Evolutionary conservation across 495 filamentous ascomycete species (phyloP).

Genomic region (Xylaria nigripes): DNA sequence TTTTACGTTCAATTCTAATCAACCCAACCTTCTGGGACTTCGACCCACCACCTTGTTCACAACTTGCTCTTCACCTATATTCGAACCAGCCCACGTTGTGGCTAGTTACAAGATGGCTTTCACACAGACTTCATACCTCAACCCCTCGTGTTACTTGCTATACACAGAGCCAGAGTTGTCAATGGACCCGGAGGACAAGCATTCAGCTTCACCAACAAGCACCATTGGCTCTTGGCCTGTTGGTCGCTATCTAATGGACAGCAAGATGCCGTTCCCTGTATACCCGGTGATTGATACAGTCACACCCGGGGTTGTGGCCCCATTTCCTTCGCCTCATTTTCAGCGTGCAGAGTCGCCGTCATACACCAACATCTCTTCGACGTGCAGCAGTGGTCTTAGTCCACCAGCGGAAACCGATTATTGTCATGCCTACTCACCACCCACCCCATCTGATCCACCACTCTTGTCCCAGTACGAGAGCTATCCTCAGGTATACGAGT

Average conservation of each 20-base stretch:
- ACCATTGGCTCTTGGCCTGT: constrained; percentile 10
- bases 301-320: constrained; percentile 9
- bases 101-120: constrained; percentile 2
- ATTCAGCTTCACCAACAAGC: constrained; percentile 4
- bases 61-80: neutral
- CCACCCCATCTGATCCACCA: constrained; percentile 27
- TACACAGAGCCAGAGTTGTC: constrained; percentile 5
- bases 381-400: constrained; percentile 29
- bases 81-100: neutral
- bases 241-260: constrained; percentile 25
- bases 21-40: neutral
- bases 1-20: neutral
- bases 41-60: neutral
- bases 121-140: neutral
- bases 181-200: constrained; percentile 6
- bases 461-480: constrained; percentile 24
- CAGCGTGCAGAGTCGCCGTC: constrained; percentile 24
- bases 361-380: constrained; percentile 32
- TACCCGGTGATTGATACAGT: constrained; percentile 13
- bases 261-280: constrained; percentile 18
- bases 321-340: constrained; percentile 13
- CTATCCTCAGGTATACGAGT: constrained; percentile 18
- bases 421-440: constrained; percentile 26
- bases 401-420: constrained; percentile 32
- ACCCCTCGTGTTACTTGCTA: neutral